These are phyloP conservation scores for Candida incommunis DNA, from an alignment of 805 yeast genomes.

Conservation along the genomic window DNA sequence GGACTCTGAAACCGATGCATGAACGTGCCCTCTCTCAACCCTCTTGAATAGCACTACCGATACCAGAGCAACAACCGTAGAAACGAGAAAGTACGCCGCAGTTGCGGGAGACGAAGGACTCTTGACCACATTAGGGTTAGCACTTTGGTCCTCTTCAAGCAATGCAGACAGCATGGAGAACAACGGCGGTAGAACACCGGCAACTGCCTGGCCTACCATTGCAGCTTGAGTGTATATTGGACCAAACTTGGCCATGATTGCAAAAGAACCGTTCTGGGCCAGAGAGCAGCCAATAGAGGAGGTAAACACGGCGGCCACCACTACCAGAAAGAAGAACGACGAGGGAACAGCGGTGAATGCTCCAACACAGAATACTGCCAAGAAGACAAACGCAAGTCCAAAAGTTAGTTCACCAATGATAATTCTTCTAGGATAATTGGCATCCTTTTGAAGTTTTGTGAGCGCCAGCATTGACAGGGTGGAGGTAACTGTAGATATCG, in stretches of 20 bases:
- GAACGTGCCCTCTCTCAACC: constrained; percentile 5
- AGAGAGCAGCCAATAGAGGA: constrained; percentile 67
- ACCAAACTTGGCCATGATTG: constrained; percentile 66
- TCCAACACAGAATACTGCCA: constrained; percentile 29
- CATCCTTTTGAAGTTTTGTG: constrained; percentile 51
- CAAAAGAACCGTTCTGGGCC: constrained; percentile 85
- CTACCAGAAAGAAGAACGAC: constrained; percentile 26
- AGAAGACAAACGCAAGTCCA: constrained; percentile 37
- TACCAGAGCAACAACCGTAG: constrained; percentile 31
- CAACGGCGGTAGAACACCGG: constrained; percentile 83
- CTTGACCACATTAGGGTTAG: constrained; percentile 3
- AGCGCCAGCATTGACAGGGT: constrained; percentile 44
- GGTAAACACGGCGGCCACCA: constrained; percentile 48
- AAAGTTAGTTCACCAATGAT: constrained; percentile 47
- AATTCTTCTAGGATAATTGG: constrained; percentile 43
- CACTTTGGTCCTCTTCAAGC: constrained; percentile 2
- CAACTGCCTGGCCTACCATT: constrained; percentile 89
- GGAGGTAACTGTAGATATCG: constrained; percentile 60
- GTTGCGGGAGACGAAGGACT: constrained; percentile 8
- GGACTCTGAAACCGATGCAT: constrained; percentile 8
- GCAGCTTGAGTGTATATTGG: constrained; percentile 73
- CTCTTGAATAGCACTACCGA: constrained; percentile 27
- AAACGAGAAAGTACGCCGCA: constrained; percentile 33
- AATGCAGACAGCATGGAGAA: constrained; percentile 43
- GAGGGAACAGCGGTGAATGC: constrained; percentile 6